Base-by-base conservation (phyloP, 169 alveolate genomes). In the Babesia bigemina region DNA sequence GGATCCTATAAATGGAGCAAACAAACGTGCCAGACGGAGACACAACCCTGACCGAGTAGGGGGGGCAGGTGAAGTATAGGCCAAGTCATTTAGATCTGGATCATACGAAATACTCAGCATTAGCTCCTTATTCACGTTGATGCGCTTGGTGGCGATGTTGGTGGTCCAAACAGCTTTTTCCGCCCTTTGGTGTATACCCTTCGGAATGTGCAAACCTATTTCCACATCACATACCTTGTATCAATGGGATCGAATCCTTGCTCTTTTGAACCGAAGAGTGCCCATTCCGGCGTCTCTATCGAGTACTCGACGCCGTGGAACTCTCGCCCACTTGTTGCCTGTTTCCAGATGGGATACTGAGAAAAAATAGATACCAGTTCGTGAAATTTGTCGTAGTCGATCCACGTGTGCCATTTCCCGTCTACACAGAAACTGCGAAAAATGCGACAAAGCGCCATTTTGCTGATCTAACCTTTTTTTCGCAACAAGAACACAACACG, bases 361-460 rank as follows among this genome's bases (percentile, higher is more conserved):
- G 16, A 16, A 4, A 12, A 48, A 17, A 49, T 22, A 0, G 78
- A 60, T 50, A 91, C 94, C 59, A 94, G 87, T 19, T 63, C 75
- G 63, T 91, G 92, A 82, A 94, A 94, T 52, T 75, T 82, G 24
- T 90, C 93, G 61, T 93, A 94, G 71, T 94, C 87, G 57, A 94
- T 93, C 96, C 96, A 93, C 13, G 96, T 94, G 70, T 90, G 93
- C 97, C 97, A 94, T 71, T 62, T 90, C 48, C 94, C 95, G 63
- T 91, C 79, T 1, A 87, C 79, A 60, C 69, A 58, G 74, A 81
- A 91, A 21, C 91, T 79, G 52, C 26, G 10, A 44, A 0, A 21
- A 17, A 57, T 78, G 33, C 7, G 28, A n/a, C 4, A 6, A 22
- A 14, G 56, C 47, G 42, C 24, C 13, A 24, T 21, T 7, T 13